Evolutionary conservation across 108 stramenopile species (phyloP), one percentile per base, ranked within the genome.

Genomic region (Stephanodiscus triporus): DNA sequence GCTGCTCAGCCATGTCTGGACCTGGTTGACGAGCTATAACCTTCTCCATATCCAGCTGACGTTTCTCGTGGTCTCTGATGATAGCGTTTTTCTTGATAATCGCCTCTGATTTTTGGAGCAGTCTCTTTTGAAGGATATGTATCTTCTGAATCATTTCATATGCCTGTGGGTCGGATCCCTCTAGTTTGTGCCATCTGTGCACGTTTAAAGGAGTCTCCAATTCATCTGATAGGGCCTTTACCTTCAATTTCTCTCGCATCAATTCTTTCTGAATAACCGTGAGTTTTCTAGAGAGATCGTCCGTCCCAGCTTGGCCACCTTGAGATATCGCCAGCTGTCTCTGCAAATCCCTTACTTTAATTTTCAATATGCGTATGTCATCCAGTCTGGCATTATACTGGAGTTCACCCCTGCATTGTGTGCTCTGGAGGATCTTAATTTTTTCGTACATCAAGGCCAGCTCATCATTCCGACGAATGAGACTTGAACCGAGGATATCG

Each of bases 141-240:
- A 93, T 86, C 73, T 93, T 95, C 71, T 95, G 92, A 69, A 95
- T 88, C 89, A 95, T 87, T 77, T 95, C 94, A 72, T 86, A 92
- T 17, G 88, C 89, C 9, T 80, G 74, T 11, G 94, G 94, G 70
- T 95, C 94, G 64, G 72, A 82, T 19, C 94, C 92, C 60, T 95
- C 94, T 22, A 95, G 78, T 75, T 87, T 91, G 6, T 92, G 76
- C 94, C 94, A 95, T 34, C 94, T 81, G 73, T 95, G 94, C 20
- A 95, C 87, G 74, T 95, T 95, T 73, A 95, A 80, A 4, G 94
- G 94, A 73, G 91, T 93, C 84, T 95, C 94, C 42, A 95, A 63
- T 75, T 95, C 94, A 73, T 95, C 88, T 4, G 76, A 74, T 7
- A 91, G 73, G 47, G 88, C 88, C 47, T 82, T 89, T 24, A 85